Evolutionary conservation across 352 stramenopile genomes (phyloP).

Genomic region (Peronospora farinosa): DNA sequence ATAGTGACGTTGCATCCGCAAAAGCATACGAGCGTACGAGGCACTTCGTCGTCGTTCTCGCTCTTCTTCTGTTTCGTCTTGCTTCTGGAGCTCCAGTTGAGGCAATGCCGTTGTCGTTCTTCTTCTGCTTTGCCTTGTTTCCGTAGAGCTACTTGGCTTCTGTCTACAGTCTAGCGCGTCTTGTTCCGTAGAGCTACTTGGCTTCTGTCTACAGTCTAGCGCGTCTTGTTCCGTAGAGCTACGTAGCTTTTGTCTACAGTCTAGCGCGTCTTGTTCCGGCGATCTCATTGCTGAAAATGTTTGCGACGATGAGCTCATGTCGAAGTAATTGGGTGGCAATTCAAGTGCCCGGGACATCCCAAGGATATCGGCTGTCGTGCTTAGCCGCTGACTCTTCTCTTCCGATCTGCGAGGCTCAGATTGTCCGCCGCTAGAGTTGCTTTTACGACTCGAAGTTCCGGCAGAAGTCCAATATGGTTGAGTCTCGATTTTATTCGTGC

Average conservation of each 20-base stretch:
- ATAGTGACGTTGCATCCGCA: slow-evolving; percentile 27
- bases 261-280: background rate
- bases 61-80: slow-evolving; percentile 26
- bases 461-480: slow-evolving; percentile 10
- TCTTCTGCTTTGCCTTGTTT: background rate
- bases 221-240: background rate
- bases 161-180: too few relatives aligned
- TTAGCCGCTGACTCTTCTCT: slow-evolving; percentile 19
- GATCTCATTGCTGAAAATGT: slow-evolving; percentile 2
- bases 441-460: slow-evolving; percentile 8
- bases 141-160: background rate
- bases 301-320: slow-evolving; percentile 20
- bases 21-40: slow-evolving; percentile 24
- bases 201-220: slow-evolving; percentile 9
- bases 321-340: slow-evolving; percentile 25
- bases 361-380: slow-evolving; percentile 26
- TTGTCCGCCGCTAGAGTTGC: slow-evolving; percentile 8
- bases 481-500: slow-evolving; percentile 2
- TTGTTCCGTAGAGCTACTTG: background rate
- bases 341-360: slow-evolving; percentile 20
- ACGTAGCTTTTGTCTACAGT: slow-evolving; percentile 5
- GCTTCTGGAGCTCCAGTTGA: slow-evolving; percentile 7
- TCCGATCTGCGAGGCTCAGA: slow-evolving; percentile 10
- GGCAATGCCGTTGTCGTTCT: slow-evolving; percentile 2
- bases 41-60: slow-evolving; percentile 19